Conservation (phyloP, 2,329 filamentous ascomycete species). For the Arthrobotrys megalospora region DNA sequence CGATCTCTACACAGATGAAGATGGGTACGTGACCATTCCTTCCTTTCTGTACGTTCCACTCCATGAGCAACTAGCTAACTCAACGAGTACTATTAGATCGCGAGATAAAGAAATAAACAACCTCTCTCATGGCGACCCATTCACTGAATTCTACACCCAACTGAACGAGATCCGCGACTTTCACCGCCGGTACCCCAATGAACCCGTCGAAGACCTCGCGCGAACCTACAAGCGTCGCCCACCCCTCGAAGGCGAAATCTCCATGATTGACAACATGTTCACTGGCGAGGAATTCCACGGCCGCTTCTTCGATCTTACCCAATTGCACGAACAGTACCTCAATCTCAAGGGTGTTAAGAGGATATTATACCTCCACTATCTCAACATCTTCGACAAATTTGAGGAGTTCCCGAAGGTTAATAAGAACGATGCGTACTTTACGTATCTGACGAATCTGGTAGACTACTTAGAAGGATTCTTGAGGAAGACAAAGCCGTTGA, state of each 20-base stretch:
- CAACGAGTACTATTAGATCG: constrained; percentile 67
- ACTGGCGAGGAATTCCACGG: constrained; percentile 96
- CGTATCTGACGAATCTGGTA: constrained; percentile 84
- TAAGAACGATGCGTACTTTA: constrained; percentile 94
- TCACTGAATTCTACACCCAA: constrained; percentile 92
- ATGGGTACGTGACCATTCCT: constrained; percentile 67
- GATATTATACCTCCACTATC: constrained; percentile 90
- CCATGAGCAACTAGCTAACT: constrained; percentile 26
- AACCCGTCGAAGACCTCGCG: constrained; percentile 95
- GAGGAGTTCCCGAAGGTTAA: constrained; percentile 82
- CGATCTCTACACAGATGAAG: constrained; percentile 85
- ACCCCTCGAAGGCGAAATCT: constrained; percentile 73
- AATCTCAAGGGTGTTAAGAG: constrained; percentile 91
- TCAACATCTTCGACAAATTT: constrained; percentile 92
- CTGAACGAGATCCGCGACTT: constrained; percentile 85
- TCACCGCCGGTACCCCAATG: constrained; percentile 91
- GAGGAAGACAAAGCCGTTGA: constrained; percentile 84
- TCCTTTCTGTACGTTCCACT: neutral
- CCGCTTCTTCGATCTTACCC: constrained; percentile 89
- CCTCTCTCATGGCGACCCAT: constrained; percentile 86
- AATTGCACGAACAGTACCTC: constrained; percentile 86
- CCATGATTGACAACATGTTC: constrained; percentile 89
- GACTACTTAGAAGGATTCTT: constrained; percentile 91
- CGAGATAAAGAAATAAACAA: constrained; percentile 85
- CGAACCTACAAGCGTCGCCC: constrained; percentile 84